phyloP scores from a whole-genome alignment of 768 basidiomycete species.

The Tephrocybe sp. region DNA sequence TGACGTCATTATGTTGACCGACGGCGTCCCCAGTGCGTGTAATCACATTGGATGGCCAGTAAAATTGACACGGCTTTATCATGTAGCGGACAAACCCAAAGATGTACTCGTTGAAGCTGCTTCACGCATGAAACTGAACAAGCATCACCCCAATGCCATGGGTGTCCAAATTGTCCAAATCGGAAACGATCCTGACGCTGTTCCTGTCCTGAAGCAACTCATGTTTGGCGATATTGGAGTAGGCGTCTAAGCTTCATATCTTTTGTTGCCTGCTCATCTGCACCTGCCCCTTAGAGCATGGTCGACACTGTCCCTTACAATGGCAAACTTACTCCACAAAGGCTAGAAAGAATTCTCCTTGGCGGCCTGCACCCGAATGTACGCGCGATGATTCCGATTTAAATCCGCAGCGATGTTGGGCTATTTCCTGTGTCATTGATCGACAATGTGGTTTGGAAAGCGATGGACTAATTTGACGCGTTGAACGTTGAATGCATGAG shows the following conservation, averaged over 20 bases:
- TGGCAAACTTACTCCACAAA: constrained; percentile 25
- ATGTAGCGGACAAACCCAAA: constrained; percentile 19
- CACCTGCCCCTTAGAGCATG: constrained; percentile 23
- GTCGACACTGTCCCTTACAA: constrained; percentile 30
- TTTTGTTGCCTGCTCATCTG: background rate
- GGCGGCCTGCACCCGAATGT: constrained; percentile 33
- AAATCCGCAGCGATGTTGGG: background rate
- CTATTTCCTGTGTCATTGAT: too few relatives aligned
- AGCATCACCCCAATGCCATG: constrained; percentile 33
- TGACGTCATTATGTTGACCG: constrained; percentile 34
- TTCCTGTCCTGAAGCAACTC: constrained; percentile 22
- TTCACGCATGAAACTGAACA: constrained; percentile 18
- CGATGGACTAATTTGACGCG: too few relatives aligned
- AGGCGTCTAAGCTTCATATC: background rate
- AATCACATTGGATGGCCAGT: background rate
- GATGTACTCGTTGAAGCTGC: constrained; percentile 24
- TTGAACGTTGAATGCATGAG: too few relatives aligned
- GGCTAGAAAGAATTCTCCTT: constrained; percentile 31
- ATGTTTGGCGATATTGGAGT: constrained; percentile 28
- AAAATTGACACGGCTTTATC: background rate
- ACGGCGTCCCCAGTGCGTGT: constrained; percentile 29
- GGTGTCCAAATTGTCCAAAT: constrained; percentile 35
- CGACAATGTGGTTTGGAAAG: too few relatives aligned
- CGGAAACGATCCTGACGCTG: constrained; percentile 21
- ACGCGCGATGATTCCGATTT: constrained; percentile 20